Conservation (phyloP, 78 protist species). For the Monocercomonoides exilis region DNA sequence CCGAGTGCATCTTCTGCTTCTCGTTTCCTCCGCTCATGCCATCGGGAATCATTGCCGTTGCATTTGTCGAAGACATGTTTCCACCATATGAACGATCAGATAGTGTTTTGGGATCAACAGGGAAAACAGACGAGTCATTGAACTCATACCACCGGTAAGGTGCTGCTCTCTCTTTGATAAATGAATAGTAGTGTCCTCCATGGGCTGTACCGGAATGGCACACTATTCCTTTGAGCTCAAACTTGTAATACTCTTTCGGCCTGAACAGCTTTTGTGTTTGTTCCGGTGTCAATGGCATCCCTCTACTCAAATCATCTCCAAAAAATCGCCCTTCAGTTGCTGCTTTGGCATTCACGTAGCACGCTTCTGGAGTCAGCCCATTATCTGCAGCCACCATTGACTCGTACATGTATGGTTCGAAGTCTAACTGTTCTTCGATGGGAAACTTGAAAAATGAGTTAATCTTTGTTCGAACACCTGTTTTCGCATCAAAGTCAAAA, state of each 20-base stretch:
- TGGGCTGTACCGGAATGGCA: conserved; percentile 79
- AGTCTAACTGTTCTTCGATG: background rate
- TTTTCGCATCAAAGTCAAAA: background rate
- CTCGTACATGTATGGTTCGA: background rate
- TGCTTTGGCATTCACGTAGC: background rate
- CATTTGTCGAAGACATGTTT: too few relatives aligned
- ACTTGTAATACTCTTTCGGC: conserved; percentile 19
- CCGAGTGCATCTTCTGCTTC: too few relatives aligned
- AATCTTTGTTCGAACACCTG: background rate
- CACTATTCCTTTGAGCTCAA: conserved; percentile 62
- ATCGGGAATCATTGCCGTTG: too few relatives aligned
- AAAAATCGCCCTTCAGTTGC: background rate
- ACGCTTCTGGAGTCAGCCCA: background rate
- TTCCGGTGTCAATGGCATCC: too few relatives aligned
- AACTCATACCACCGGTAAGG: conserved; percentile 55
- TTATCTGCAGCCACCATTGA: too few relatives aligned
- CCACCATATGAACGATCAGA: conserved; percentile 64
- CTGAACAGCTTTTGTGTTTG: background rate
- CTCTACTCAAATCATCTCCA: background rate
- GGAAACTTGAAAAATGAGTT: background rate
- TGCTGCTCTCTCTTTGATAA: conserved; percentile 48
- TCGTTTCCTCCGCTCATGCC: too few relatives aligned
- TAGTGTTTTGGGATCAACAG: conserved; percentile 47
- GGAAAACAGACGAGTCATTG: conserved; percentile 63
- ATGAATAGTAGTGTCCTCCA: conserved; percentile 74